A percentile compares a stretch with the other conserved stretches of the same genome.
Conservation (phyloP, 352 stramenopile genomes). For the Phytophthora sansomeana region DNA sequence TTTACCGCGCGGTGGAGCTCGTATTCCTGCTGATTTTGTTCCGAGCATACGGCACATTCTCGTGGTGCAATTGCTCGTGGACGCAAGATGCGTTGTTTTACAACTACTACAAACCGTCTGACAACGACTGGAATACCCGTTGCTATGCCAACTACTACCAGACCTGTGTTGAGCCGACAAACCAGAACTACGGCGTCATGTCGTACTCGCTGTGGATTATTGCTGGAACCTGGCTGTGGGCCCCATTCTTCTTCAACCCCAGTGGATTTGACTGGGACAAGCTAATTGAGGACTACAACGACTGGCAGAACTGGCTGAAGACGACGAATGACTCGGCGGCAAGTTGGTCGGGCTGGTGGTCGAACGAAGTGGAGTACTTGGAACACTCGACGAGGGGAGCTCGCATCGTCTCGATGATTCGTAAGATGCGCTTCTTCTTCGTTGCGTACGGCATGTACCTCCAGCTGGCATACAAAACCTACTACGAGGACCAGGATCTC, state of each 20-base stretch:
- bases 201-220: conserved; percentile 98
- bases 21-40: conserved; percentile 86
- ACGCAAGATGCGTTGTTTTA: conserved; percentile 77
- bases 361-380: conserved; percentile 82
- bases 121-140: conserved; percentile 80
- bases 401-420: conserved; percentile 75
- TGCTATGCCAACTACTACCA: conserved; percentile 91
- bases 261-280: conserved; percentile 99
- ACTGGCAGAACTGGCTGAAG: conserved; percentile 96
- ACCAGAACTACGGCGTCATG: conserved; percentile 98
- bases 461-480: conserved; percentile 81
- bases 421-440: conserved; percentile 87
- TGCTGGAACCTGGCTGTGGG: conserved; percentile 89
- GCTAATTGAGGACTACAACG: conserved; percentile 93
- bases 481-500: conserved; percentile 72
- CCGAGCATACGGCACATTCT: conserved; percentile 94
- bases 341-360: conserved; percentile 91
- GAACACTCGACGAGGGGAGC: conserved; percentile 76
- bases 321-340: conserved; percentile 88
- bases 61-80: conserved; percentile 92
- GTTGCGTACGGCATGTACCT: conserved; percentile 83
- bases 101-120: conserved; percentile 75
- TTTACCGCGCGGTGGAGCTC: conserved; percentile 98
- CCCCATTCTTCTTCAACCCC: conserved; percentile 96
- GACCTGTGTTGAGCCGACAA: conserved; percentile 93